Evolutionary conservation across 345 rosid genomes (phyloP), one percentile per base, ranked within the genome.

Genomic region (Populus pruinosa): DNA sequence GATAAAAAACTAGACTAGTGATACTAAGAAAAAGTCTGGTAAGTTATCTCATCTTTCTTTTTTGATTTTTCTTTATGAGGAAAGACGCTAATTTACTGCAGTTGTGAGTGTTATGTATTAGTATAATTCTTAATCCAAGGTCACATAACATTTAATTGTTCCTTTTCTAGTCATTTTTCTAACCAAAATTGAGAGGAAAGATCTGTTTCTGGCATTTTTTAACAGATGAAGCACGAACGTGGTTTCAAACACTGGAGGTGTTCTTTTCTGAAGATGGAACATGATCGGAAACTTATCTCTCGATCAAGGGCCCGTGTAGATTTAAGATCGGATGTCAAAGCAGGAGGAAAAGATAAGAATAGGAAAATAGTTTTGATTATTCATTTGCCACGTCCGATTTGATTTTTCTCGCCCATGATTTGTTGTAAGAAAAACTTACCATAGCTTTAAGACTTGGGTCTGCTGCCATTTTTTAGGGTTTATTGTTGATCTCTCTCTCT

Each of bases 391-490:
- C 12, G 27, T 35, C 23, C 2, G 33, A 20, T 33, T 61, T 23
- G 5, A 53, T 71, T 14, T 35, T 35, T 14, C 63, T 71, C 5
- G 29, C 50, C 38, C 18, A 47, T 33, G 20, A 65, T 66, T 70
- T 65, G 36, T 31, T 63, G 70, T 49, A 64, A 62, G 80, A 71
- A 49, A 41, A 64, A 47, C 29, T 47, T 47, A 16, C 49, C 25
- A 36, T 56, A 21, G 47, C 12, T 59, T 29, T 9, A 68, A 59
- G 27, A 62, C 27, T 31, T 8, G 49, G 44, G 69, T 69, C 69
- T 27, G 8, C 75, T 43, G 36, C 70, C 75, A 77, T 70, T 5
- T 77, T 70, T 77, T 61, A 69, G 31, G 74, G 38, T 56, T 69
- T 47, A 38, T 39, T 33, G 43, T 69, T 68, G 67, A 36, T 25